Base-by-base conservation (phyloP, 1,284 basidiomycete species). In the Amylostereum areolatum region DNA sequence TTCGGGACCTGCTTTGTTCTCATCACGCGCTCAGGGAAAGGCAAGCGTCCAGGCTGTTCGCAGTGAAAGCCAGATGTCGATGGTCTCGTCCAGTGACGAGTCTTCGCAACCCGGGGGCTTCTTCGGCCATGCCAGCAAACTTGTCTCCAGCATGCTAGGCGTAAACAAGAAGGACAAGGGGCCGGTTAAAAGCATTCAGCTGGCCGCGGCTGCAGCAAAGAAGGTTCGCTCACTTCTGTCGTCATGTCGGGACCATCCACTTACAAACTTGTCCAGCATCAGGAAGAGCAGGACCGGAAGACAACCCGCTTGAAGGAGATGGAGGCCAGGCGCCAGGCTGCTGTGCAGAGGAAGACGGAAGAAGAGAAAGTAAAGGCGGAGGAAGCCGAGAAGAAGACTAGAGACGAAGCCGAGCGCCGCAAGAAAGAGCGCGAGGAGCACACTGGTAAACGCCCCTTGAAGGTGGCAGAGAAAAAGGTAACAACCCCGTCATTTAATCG, bases 261-360 rank as follows among this genome's bases (percentile, higher is more conserved):
- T n/a, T n/a, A n/a, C n/a, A n/a, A n/a, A n/a, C n/a, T n/a, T 40
- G 3, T 35, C 29, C 58, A 95, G 91, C 89, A 94, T 75, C 87
- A 93, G 72, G 88, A 87, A 53, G 88, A 90, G 59, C 76, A 77
- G 34, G 89, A 91, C 54, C 89, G 87, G 68, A 92, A 90, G 64
- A 80, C 77, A 1, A 70, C 75, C 3, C 71, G 86, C 27, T 68
- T 86, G 53, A 89, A 84, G 59, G 87, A 92, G 56, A 85, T 88
- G 77, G 91, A 94, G 57, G 75, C 78, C 46, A 75, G 89, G 42
- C 80, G 89, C 27, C 83, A 85, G 53, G 78, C 77, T 12, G 82
- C 80, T 2, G 67, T 80, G 47, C 82, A 88, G 61, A 77, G 81
- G 62, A 93, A 92, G 64, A 83, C 76, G 1, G 89, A 90, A 48